Evolutionary conservation across 768 basidiomycete genomes (phyloP), one percentile per base, ranked within the genome.

Genomic region (Termitomyces sp.): DNA sequence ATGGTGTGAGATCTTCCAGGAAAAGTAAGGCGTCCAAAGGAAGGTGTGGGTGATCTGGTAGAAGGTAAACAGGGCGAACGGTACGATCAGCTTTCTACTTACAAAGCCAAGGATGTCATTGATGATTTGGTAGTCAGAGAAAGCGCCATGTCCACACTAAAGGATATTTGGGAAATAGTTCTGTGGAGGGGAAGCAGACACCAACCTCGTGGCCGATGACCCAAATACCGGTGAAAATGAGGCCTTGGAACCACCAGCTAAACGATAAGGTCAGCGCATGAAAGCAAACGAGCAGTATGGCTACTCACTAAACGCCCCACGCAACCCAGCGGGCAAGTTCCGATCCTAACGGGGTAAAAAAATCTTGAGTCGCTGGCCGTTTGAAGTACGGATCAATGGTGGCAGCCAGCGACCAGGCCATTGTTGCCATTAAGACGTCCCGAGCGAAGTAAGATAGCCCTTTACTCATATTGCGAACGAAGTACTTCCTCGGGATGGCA

Each of bases 191-290:
- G 9, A 27, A 27, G 49, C 50, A 24, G 9, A 53, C 22, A 43
- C 67, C 26, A 53, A 79, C 80, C 67, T 84, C 82, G 58, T 84
- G 82, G 20, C 82, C 82, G 44, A 84, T 81, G 31, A 83, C 80
- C 81, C 81, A 84, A 39, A 83, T 73, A 7, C 81, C 82, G 4
- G 81, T 81, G 57, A 83, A 78, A 31, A 80, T 76, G n/a, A 83
- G 73, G 16, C 81, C 81, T 66, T 84, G 82, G 64, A 82, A 81
- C 82, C 81, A 84, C 80, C 82, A 84, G 63, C 80, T 82, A 29
- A 7, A 55, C 26, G 53, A 50, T 14, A 51, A 31, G 49, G 39
- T 34, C 20, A 53, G 12, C 58, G 55, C 13, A 42, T 34, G 24
- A 52, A 14, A 2, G 48, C 39, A 34, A 39, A 12, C 2, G 32